These are phyloP conservation scores for Xylaria sp. DNA, from an alignment of 2,329 filamentous ascomycete species.

Conservation along the genomic window DNA sequence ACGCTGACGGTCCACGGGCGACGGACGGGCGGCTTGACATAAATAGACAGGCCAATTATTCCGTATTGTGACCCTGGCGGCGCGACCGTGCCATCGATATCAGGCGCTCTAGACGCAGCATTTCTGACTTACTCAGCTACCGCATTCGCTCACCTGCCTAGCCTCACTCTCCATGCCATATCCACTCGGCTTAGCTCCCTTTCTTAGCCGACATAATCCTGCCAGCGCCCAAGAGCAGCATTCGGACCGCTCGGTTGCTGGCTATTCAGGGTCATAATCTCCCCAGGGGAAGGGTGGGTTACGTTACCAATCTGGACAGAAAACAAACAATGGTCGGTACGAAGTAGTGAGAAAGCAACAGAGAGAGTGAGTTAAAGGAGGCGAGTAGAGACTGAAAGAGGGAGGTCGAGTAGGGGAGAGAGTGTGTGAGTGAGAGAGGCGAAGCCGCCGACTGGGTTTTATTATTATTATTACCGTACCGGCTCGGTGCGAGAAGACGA, in stretches of 20 bases:
- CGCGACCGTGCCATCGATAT: slow-evolving; percentile 9
- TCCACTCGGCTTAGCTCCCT: slow-evolving; percentile 18
- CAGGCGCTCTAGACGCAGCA: slow-evolving; percentile 12
- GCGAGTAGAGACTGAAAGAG: not conserved
- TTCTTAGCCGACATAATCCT: slow-evolving; percentile 20
- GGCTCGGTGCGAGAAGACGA: not conserved
- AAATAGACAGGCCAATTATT: not conserved
- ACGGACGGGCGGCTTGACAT: slow-evolving; percentile 5
- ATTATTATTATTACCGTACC: no score
- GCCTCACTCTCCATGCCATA: slow-evolving; percentile 15
- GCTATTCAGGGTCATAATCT: not conserved
- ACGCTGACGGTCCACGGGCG: not conserved
- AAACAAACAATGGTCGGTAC: no score
- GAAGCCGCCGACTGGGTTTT: not conserved
- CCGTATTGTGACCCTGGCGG: slow-evolving; percentile 2
- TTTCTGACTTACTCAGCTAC: slow-evolving; percentile 20
- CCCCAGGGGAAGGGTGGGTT: not conserved
- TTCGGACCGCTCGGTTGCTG: slow-evolving; percentile 16
- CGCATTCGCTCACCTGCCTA: slow-evolving; percentile 19
- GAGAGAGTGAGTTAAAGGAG: not conserved
- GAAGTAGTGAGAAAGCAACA: not conserved
- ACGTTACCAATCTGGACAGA: slow-evolving; percentile 8
- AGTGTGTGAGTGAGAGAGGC: not conserved
- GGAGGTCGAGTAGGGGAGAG: not conserved
- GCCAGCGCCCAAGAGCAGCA: slow-evolving; percentile 13